These are phyloP conservation scores for Ustilago vetiveriae DNA, from an alignment of 1,284 basidiomycete genomes.

Conservation along the genomic window DNA sequence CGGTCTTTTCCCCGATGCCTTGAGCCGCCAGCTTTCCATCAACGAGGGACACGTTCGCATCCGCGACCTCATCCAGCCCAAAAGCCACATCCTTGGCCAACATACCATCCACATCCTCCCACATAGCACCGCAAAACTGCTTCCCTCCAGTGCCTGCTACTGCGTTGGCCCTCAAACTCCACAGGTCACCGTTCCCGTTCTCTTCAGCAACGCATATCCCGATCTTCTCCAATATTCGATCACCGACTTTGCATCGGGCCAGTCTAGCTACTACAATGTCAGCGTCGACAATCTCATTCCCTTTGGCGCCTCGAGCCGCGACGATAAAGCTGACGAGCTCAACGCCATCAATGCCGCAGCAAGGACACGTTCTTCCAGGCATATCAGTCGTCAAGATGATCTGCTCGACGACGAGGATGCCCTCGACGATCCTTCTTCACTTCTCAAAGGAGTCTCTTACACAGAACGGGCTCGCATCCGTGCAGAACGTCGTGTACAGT, in stretches of 20 bases:
- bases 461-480: slow-evolving; percentile 38
- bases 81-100: slow-evolving; percentile 79
- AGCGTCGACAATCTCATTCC: slow-evolving; percentile 75
- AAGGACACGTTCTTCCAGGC: slow-evolving; percentile 5
- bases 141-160: slow-evolving; percentile 72
- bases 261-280: slow-evolving; percentile 74
- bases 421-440: slow-evolving; percentile 36
- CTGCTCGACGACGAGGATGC: slow-evolving; percentile 32
- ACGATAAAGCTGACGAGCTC: slow-evolving; percentile 26
- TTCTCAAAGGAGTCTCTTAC: slow-evolving; percentile 40
- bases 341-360: slow-evolving; percentile 32
- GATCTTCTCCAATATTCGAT: slow-evolving; percentile 79
- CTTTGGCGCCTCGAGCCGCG: slow-evolving; percentile 21
- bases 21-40: slow-evolving; percentile 68
- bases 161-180: slow-evolving; percentile 74
- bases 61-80: slow-evolving; percentile 66
- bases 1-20: slow-evolving; percentile 69
- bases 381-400: slow-evolving; percentile 9
- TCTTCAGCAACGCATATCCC: slow-evolving; percentile 91
- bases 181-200: slow-evolving; percentile 77
- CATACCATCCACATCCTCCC: slow-evolving; percentile 90
- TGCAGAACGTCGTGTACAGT: slow-evolving; percentile 32
- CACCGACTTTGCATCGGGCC: slow-evolving; percentile 74
- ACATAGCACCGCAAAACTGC: slow-evolving; percentile 79
- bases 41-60: slow-evolving; percentile 67